Percentiles rank a stretch among this genome's conserved stretches.
Evolutionary conservation across 352 stramenopile genomes (phyloP).

Genomic region (Pilasporangium apinafurcum): DNA sequence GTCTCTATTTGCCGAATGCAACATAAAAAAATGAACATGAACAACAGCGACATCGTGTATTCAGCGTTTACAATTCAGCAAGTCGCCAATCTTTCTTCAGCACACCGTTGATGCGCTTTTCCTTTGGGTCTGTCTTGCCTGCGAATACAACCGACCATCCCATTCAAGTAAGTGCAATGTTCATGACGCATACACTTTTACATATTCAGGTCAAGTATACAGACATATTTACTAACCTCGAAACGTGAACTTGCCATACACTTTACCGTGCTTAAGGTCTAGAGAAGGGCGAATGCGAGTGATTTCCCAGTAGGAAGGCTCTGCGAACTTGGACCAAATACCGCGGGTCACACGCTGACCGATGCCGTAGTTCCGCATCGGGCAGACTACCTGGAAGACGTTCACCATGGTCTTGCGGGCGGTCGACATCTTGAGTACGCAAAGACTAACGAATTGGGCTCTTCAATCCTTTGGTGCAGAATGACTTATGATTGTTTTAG

Average conservation of each 20-base stretch:
- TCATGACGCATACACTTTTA: not conserved
- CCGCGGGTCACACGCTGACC: slow-evolving; percentile 62
- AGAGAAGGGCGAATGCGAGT: slow-evolving; percentile 63
- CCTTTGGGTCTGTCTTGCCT: slow-evolving; percentile 63
- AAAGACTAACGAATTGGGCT: too few species aligned
- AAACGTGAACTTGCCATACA: slow-evolving; percentile 76
- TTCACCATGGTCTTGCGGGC: slow-evolving; percentile 45
- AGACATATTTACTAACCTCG: slow-evolving; percentile 35
- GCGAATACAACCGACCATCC: not conserved
- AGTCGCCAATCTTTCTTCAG: slow-evolving; percentile 72
- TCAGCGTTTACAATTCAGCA: slow-evolving; percentile 10
- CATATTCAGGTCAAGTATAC: not conserved
- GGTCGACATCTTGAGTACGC: slow-evolving; percentile 13
- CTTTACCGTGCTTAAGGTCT: slow-evolving; percentile 85
- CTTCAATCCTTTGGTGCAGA: too few species aligned
- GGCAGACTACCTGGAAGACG: slow-evolving; percentile 69
- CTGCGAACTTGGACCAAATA: slow-evolving; percentile 69
- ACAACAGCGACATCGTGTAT: too few species aligned
- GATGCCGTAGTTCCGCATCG: slow-evolving; percentile 63
- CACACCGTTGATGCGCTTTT: slow-evolving; percentile 74
- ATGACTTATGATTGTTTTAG: slow-evolving; percentile 3
- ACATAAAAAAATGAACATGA: too few species aligned
- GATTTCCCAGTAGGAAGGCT: slow-evolving; percentile 78
- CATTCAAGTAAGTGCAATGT: not conserved
- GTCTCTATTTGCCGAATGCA: too few species aligned